phyloP scores from a whole-genome alignment of 1,284 basidiomycete species.

The Chalciporus sp. region DNA sequence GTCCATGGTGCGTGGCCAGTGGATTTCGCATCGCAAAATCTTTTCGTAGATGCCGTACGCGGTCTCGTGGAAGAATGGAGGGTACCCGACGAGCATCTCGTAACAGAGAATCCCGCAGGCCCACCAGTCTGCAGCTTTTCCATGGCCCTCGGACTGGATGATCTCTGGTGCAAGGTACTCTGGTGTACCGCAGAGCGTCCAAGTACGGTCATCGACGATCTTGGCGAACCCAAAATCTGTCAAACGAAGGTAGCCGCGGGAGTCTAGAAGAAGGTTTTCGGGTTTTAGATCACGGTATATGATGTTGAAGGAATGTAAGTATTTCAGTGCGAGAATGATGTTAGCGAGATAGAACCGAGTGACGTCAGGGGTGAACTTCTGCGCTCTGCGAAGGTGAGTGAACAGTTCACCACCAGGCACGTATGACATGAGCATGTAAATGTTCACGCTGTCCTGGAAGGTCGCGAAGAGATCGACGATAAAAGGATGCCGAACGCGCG shows the following conservation, averaged over 20 bases:
- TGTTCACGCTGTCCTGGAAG: slow-evolving; percentile 92
- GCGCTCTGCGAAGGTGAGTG: slow-evolving; percentile 87
- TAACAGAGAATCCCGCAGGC: slow-evolving; percentile 96
- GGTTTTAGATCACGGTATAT: slow-evolving; percentile 99
- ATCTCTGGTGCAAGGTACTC: slow-evolving; percentile 97
- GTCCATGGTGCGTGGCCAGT: slow-evolving; percentile 92
- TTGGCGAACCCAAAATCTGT: slow-evolving; percentile 99
- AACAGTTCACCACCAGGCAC: slow-evolving; percentile 98
- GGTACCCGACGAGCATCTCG: slow-evolving; percentile 95
- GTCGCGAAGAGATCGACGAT: slow-evolving; percentile 91
- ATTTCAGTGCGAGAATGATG: slow-evolving; percentile 94
- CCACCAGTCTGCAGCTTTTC: slow-evolving; percentile 99
- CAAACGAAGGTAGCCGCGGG: slow-evolving; percentile 94
- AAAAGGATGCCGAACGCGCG: slow-evolving; percentile 80
- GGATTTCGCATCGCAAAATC: slow-evolving; percentile 88
- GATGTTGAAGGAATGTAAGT: slow-evolving; percentile 97
- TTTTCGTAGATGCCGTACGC: slow-evolving; percentile 97
- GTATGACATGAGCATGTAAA: slow-evolving; percentile 99
- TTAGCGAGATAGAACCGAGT: slow-evolving; percentile 99
- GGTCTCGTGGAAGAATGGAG: slow-evolving; percentile 92
- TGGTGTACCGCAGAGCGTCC: slow-evolving; percentile 98
- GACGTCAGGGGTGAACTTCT: slow-evolving; percentile 96
- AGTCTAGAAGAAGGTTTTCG: slow-evolving; percentile 94
- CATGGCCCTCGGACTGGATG: slow-evolving; percentile 96
- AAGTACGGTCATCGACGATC: slow-evolving; percentile 97